phyloP scores from a whole-genome alignment of 164 flowering plant genomes.

The Umbilicus rupestris region DNA sequence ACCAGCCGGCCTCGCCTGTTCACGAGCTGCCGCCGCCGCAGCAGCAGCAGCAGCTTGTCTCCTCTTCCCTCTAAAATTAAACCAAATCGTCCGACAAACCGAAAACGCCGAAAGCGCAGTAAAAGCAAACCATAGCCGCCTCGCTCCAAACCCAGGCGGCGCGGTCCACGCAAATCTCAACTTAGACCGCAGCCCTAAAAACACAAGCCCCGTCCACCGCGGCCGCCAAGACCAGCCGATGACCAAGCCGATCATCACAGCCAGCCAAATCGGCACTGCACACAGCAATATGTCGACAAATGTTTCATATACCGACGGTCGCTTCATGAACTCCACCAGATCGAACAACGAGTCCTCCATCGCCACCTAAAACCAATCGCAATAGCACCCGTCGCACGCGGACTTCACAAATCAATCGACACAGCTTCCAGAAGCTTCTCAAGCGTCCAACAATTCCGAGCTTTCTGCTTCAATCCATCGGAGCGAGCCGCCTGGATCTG shows the following conservation, averaged over 20 bases:
- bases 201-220: constrained; percentile 70
- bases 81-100: constrained; percentile 47
- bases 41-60: constrained; percentile 8
- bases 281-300: constrained; percentile 91
- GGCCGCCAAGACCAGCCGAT: constrained; percentile 99
- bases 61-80: constrained; percentile 27
- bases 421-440: neutral
- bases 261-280: constrained; percentile 95
- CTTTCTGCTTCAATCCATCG: neutral
- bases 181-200: constrained; percentile 55
- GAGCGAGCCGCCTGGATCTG: too few relatives aligned
- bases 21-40: neutral
- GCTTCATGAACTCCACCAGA: constrained; percentile 38
- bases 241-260: constrained; percentile 81
- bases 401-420: neutral
- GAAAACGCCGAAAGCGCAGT: constrained; percentile 80
- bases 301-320: constrained; percentile 55
- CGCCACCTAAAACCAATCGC: neutral
- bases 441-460: too few relatives aligned
- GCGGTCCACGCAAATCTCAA: constrained; percentile 63
- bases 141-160: constrained; percentile 74
- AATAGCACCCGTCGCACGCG: too few relatives aligned
- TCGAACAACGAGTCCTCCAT: constrained; percentile 33
- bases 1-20: neutral
- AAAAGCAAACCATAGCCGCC: constrained; percentile 81